These are phyloP conservation scores for Chaetomiaceae sp. DNA, from an alignment of 2,329 filamentous ascomycete species.

Conservation along the genomic window DNA sequence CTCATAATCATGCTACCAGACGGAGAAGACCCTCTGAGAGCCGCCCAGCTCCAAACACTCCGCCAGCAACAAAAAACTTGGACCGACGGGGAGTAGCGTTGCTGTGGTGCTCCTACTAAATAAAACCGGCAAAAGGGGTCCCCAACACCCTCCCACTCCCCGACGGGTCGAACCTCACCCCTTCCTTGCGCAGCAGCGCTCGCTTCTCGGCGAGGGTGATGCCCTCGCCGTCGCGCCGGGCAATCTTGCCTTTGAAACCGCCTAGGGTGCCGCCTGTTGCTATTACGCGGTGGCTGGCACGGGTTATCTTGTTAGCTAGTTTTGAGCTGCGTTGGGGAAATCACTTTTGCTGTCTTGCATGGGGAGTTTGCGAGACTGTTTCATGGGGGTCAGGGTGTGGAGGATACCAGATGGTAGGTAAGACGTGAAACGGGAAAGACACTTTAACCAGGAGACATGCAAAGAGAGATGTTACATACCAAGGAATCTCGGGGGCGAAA, in stretches of 20 bases:
- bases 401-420: background rate
- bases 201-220: slow-evolving; percentile 59
- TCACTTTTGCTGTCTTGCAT: too few species aligned
- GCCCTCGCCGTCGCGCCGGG: slow-evolving; percentile 57
- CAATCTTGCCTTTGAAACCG: slow-evolving; percentile 62
- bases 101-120: too few species aligned
- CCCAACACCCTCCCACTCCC: slow-evolving; percentile 52
- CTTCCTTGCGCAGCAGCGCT: slow-evolving; percentile 56
- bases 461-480: slow-evolving; percentile 31
- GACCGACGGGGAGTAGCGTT: too few species aligned
- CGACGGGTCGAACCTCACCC: slow-evolving; percentile 55
- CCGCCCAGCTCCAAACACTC: too few species aligned
- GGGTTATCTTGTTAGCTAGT: background rate
- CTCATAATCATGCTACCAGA: too few species aligned
- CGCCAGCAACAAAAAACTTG: too few species aligned
- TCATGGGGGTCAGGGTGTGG: background rate
- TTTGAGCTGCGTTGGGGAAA: too few species aligned
- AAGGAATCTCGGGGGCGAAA: slow-evolving; percentile 77
- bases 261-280: slow-evolving; percentile 68
- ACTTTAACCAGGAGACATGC: background rate
- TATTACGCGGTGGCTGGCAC: slow-evolving; percentile 62
- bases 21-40: too few species aligned
- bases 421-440: background rate
- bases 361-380: background rate
- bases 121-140: slow-evolving; percentile 46